Conservation (phyloP, 495 filamentous ascomycete species). For the Bombardia bombarda region DNA sequence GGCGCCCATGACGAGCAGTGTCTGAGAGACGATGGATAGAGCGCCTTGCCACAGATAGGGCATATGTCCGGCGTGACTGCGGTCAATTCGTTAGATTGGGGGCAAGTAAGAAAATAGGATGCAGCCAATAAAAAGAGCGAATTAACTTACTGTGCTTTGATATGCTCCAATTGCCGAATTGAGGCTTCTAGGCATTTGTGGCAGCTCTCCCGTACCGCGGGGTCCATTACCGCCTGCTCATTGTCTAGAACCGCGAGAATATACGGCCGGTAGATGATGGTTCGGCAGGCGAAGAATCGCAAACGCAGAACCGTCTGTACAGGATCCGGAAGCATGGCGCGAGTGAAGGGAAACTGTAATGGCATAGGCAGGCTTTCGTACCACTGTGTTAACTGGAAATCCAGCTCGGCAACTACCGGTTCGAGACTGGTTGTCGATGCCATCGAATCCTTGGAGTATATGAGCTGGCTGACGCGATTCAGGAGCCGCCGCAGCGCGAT, state of each 20-base stretch:
- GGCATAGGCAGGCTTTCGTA: constrained; percentile 67
- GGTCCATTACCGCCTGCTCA: constrained; percentile 61
- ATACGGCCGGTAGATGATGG: constrained; percentile 79
- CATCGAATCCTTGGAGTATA: constrained; percentile 66
- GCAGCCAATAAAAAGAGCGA: constrained; percentile 11
- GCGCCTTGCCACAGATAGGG: constrained; percentile 85
- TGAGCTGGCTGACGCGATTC: constrained; percentile 72
- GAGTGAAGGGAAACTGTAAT: constrained; percentile 66
- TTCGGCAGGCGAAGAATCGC: constrained; percentile 76
- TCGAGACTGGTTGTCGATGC: constrained; percentile 62
- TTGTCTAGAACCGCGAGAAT: constrained; percentile 73
- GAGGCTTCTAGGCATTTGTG: constrained; percentile 76
- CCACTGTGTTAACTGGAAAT: constrained; percentile 78
- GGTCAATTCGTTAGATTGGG: constrained; percentile 38
- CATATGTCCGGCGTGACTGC: constrained; percentile 71
- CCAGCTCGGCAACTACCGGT: constrained; percentile 68
- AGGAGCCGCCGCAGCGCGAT: constrained; percentile 69
- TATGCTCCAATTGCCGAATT: constrained; percentile 70
- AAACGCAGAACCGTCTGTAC: constrained; percentile 72
- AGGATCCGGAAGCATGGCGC: constrained; percentile 55
- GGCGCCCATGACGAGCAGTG: constrained; percentile 72
- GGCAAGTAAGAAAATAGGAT: constrained; percentile 3
- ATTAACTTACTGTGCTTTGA: constrained; percentile 59
- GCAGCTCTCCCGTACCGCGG: constrained; percentile 65
- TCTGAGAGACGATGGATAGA: constrained; percentile 72